phyloP scores from a whole-genome alignment of 805 yeast species.

The Metschnikowia santaceciliae region DNA sequence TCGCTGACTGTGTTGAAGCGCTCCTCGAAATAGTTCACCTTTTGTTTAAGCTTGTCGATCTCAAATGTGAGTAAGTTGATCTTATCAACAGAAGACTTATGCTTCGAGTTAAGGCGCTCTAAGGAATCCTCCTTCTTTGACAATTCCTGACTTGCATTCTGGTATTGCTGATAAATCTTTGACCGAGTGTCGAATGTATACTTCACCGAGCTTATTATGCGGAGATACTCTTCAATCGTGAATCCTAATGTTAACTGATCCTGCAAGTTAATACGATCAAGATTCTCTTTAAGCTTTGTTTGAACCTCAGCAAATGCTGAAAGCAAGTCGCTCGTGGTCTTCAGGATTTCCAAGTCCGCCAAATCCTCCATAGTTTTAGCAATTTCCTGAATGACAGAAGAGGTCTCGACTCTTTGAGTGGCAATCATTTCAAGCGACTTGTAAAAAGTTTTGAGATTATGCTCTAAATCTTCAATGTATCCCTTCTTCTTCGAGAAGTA shows the following conservation, averaged over 20 bases:
- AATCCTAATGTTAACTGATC: conserved; percentile 84
- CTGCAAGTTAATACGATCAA: conserved; percentile 75
- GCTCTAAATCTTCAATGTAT: conserved; percentile 68
- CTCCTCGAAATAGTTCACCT: conserved; percentile 49
- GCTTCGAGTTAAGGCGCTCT: conserved; percentile 41
- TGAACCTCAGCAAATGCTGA: conserved; percentile 71
- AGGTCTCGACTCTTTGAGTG: conserved; percentile 70
- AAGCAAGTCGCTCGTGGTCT: conserved; percentile 58
- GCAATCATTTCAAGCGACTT: conserved; percentile 72
- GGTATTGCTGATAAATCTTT: conserved; percentile 42
- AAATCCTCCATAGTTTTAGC: conserved; percentile 50
- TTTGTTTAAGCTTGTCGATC: conserved; percentile 49
- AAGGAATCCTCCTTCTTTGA: conserved; percentile 44
- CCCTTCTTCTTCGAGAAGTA: conserved; percentile 67
- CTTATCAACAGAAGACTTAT: conserved; percentile 58
- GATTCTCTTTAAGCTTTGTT: conserved; percentile 61
- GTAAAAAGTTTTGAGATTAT: conserved; percentile 63
- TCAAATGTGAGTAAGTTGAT: conserved; percentile 56
- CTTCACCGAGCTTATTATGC: conserved; percentile 71
- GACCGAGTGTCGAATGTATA: conserved; percentile 71
- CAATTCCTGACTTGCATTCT: conserved; percentile 43
- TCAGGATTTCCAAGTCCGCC: conserved; percentile 72
- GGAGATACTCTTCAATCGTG: conserved; percentile 81
- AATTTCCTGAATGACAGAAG: conserved; percentile 66
- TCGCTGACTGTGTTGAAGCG: conserved; percentile 62